A percentile compares a stretch with the other conserved stretches of the same genome.
Evolutionary conservation across 1,284 basidiomycete genomes (phyloP).

Genomic region (Malassezia cuniculi): DNA sequence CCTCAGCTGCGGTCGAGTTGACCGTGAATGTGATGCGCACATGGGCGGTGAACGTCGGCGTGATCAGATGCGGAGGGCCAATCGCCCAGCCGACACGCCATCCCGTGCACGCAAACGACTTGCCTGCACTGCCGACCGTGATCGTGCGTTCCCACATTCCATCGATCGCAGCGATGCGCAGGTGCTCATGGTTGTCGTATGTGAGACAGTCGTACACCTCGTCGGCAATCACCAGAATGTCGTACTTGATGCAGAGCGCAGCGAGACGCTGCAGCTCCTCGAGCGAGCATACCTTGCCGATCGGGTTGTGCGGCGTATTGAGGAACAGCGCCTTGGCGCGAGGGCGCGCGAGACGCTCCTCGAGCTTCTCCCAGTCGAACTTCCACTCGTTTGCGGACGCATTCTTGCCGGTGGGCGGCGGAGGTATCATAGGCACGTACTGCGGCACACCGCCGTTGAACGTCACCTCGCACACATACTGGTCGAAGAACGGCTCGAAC

Average conservation of each 20-base stretch:
- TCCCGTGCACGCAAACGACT: slow-evolving; percentile 90
- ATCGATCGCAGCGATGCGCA: slow-evolving; percentile 63
- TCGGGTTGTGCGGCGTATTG: slow-evolving; percentile 62
- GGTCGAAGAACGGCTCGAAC: slow-evolving; percentile 90
- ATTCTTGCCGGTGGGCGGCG: slow-evolving; percentile 34
- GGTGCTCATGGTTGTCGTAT: slow-evolving; percentile 73
- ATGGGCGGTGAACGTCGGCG: slow-evolving; percentile 72
- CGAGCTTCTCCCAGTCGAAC: slow-evolving; percentile 53
- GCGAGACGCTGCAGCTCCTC: slow-evolving; percentile 73
- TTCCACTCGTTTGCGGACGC: slow-evolving; percentile 46
- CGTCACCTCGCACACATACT: slow-evolving; percentile 56
- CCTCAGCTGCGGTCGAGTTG: slow-evolving; percentile 70
- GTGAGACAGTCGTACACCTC: slow-evolving; percentile 88
- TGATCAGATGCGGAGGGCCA: slow-evolving; percentile 68
- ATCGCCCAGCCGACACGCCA: slow-evolving; percentile 97
- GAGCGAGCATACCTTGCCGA: slow-evolving; percentile 69
- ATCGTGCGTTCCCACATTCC: slow-evolving; percentile 94
- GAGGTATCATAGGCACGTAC: slow-evolving; percentile 87
- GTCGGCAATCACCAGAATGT: slow-evolving; percentile 83
- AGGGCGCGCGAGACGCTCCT: slow-evolving; percentile 71
- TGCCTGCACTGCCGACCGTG: slow-evolving; percentile 64
- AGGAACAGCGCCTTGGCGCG: slow-evolving; percentile 58
- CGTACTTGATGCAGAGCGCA: slow-evolving; percentile 73
- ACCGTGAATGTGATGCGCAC: slow-evolving; percentile 90
- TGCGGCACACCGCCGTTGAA: slow-evolving; percentile 63